Evolutionary conservation across 2,329 filamentous ascomycete genomes (phyloP).

Genomic region (Aspergillus eucalypticola): DNA sequence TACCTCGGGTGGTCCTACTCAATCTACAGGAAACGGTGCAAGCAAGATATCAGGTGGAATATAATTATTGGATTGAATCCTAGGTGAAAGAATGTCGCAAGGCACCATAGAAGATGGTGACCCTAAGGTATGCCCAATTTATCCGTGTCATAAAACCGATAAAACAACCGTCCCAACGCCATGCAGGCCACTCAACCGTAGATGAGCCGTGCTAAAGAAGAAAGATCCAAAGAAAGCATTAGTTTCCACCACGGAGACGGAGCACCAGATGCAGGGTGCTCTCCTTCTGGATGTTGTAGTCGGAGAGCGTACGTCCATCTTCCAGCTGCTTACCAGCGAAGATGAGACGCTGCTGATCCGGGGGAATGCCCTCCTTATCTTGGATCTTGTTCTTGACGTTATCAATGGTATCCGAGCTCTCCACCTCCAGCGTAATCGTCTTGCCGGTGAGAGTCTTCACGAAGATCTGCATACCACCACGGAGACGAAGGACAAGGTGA

Average conservation of each 20-base stretch:
- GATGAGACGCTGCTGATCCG: constrained; percentile 70
- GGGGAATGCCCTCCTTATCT: constrained; percentile 77
- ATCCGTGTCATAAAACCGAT: constrained; percentile 20
- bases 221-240: constrained; percentile 23
- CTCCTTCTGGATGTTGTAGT: constrained; percentile 63
- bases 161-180: constrained; percentile 41
- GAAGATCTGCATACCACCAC: constrained; percentile 83
- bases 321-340: constrained; percentile 68
- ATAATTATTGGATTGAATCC: constrained; percentile 3
- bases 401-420: constrained; percentile 68
- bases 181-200: constrained; percentile 35
- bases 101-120: constrained; percentile 20
- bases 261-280: constrained; percentile 64
- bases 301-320: constrained; percentile 52
- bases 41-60: background rate
- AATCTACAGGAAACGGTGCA: background rate
- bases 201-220: constrained; percentile 25
- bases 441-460: constrained; percentile 79
- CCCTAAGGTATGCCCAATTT: constrained; percentile 27
- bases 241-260: constrained; percentile 47
- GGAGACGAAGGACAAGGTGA: constrained; percentile 76
- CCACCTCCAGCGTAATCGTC: constrained; percentile 69
- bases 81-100: constrained; percentile 22
- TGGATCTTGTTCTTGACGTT: constrained; percentile 74
- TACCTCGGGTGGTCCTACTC: background rate